Base-by-base conservation (phyloP, 1,284 basidiomycete genomes). In the Ceratobasidium sp. region DNA sequence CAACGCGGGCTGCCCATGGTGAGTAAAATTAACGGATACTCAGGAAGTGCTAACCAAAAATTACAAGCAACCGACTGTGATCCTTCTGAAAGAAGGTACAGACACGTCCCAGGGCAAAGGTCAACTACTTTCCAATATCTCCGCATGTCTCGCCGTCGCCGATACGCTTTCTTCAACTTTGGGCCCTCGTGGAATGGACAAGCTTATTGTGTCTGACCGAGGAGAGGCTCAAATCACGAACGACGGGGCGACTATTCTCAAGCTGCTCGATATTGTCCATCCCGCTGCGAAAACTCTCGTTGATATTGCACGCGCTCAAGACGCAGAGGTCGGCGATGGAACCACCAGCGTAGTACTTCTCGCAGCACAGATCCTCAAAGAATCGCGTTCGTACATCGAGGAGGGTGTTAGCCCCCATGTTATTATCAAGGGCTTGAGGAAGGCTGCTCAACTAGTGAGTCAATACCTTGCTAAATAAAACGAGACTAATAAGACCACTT, bases 181-280 rank as follows among this genome's bases (percentile, higher is more conserved):
- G n/a, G 98, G 98, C 19, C 98, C 98, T 17, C 88, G 98, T 76
- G 98, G 98, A 76, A 99, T 99, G 97, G 97, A 99, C 85, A 99
- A 99, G 84, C 87, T 99, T 74, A 97, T 97, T 78, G 94, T 97
- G 1, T 91, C 91, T 78, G 92, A 95, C 78, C 91, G 96, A 74
- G 97, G 97, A 71, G 92, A 97, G 78, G 95, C 97, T 19, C 97
- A 98, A 84, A 99, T 99, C 82, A 98, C 97, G 33, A 97, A 99
- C 83, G 97, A 99, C 89, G 97, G 97, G 74, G 97, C 97, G 56
- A 99, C 97, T 72, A 98, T 99, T 80, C 87, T 99, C 80, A 98
- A 98, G 84, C 88, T 99, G 60, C 89, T 99, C 76, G 97, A 99
- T 79, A 98, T 99, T 81, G 93, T 99, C 8, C 97, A 99, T 83